Base-by-base conservation (phyloP, 2,329 filamentous ascomycete species). In the Pestalotiopsis sp. region DNA sequence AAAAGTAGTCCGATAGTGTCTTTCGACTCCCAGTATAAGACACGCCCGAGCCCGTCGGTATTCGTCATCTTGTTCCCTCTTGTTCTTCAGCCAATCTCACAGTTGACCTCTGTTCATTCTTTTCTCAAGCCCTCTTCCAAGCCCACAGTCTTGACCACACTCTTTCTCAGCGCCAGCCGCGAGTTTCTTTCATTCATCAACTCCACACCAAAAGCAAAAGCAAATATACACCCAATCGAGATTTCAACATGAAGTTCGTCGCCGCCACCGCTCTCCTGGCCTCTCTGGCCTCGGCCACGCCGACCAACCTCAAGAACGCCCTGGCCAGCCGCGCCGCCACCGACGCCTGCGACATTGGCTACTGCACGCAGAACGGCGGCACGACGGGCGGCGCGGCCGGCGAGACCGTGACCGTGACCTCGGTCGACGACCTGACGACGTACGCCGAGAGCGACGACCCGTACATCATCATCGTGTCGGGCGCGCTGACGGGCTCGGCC, bases 321-420 rank as follows among this genome's bases (percentile, higher is more conserved):
- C 67, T 75, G 62, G 69, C 73, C 70, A 73, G 73, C 41, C 66
- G 74, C 49, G 73, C 74, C 9, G 67, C 68, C 64, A 73, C 72
- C 14, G 74, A 75, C 45, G 69, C 72, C 17, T 72, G 70, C n/a
- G 64, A 71, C 56, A 49, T 74, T 20, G 74, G 71, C n/a, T 72
- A 72, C 64, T 70, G 70, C 20, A 68, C 69, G 14, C 61, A 71
- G 69, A 73, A 75, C 63, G 71, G 72, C 66, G 72, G 69, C 38
- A 89, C 87, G 3, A 88, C 82, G 4, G 87, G 87, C 66, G 87
- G 88, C 66, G 79, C 82, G 27, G 85, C 83, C n/a, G 87, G 86
- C 63, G 80, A 84, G 2, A 87, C 86, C 11, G 85, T 84, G 38
- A 88, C 86, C 11, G 87, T 89, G 66, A 83, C 83, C 23, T 82